These are phyloP conservation scores for Ophiostoma populinum DNA, from an alignment of 2,329 filamentous ascomycete genomes.

Conservation along the genomic window DNA sequence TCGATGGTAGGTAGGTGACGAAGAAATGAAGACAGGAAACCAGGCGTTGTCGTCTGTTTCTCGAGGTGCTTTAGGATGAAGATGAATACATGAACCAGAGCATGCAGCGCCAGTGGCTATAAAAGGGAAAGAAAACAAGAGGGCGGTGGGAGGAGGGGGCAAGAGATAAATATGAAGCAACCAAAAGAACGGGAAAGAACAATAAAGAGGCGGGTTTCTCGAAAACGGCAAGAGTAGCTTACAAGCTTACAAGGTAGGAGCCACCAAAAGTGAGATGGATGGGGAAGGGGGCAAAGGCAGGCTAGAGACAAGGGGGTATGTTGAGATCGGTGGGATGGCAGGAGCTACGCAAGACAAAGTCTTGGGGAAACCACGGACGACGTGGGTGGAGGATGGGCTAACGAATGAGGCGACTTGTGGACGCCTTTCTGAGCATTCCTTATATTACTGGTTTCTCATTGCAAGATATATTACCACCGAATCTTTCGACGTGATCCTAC, in stretches of 20 bases:
- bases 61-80: conserved; percentile 2
- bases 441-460: neutral
- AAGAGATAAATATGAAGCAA: conserved; percentile 1
- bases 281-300: conserved; percentile 5
- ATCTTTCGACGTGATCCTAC: no score
- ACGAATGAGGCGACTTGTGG: conserved; percentile 4
- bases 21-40: neutral
- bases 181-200: conserved; percentile 1
- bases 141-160: neutral
- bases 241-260: conserved; percentile 1
- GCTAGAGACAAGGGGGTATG: conserved; percentile 1
- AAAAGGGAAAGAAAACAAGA: neutral
- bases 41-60: no score
- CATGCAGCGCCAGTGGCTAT: neutral
- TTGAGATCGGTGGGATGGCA: conserved; percentile 6
- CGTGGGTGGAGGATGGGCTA: conserved; percentile 5
- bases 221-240: neutral
- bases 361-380: conserved; percentile 4
- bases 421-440: no score
- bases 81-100: neutral
- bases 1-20: neutral
- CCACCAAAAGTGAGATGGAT: conserved; percentile 5
- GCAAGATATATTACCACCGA: no score
- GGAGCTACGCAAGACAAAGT: conserved; percentile 3
- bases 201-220: neutral